Conservation (phyloP, 306 rosid genomes). For the Sphenostylis stenocarpa region DNA sequence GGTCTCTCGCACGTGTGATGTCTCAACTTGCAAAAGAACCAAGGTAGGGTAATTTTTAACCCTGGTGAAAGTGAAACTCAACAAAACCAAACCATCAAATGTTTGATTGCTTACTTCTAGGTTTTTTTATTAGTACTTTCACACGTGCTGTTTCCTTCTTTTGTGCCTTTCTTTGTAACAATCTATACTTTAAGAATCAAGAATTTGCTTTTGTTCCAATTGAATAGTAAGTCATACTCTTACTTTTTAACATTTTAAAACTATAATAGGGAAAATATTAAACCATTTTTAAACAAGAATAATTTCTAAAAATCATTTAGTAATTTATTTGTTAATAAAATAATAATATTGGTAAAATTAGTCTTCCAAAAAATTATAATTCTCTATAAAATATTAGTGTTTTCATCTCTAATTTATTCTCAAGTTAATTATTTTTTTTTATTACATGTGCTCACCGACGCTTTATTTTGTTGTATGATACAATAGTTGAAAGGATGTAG, state of each 20-base stretch:
- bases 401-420: no score
- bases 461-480: not conserved
- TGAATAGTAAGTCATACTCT: not conserved
- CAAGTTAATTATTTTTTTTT: no score
- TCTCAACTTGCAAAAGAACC: not conserved
- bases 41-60: conserved; percentile 1
- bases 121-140: not conserved
- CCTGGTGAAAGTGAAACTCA: not conserved
- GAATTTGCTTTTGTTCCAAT: conserved; percentile 37
- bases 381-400: no score
- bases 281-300: no score
- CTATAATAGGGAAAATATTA: not conserved
- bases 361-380: no score
- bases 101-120: conserved; percentile 9
- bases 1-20: conserved; percentile 33
- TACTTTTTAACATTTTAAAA: not conserved
- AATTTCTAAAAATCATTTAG: no score
- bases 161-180: conserved; percentile 20
- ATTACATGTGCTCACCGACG: not conserved
- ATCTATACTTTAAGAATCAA: conserved; percentile 18
- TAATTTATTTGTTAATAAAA: no score
- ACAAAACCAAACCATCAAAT: not conserved
- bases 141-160: conserved; percentile 35
- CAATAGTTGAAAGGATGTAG: not conserved
- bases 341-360: no score